phyloP scores from a whole-genome alignment of 2,329 filamentous ascomycete species.

The Botrytis paeoniae region DNA sequence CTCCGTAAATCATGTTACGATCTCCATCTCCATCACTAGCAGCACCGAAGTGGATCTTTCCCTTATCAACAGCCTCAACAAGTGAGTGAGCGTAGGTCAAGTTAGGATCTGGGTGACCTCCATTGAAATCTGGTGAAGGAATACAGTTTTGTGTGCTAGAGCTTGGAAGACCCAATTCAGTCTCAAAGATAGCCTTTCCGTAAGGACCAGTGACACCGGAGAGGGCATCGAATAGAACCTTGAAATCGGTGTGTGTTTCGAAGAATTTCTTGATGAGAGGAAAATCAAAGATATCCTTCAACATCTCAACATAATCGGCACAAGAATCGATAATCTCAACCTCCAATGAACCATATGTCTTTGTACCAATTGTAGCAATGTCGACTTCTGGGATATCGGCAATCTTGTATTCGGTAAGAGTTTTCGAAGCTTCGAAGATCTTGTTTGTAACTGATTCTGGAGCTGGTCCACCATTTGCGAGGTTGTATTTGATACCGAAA shows the following conservation, averaged over 20 bases:
- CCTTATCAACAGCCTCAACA: slow-evolving; percentile 89
- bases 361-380: slow-evolving; percentile 75
- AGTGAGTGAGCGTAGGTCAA: slow-evolving; percentile 94
- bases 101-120: slow-evolving; percentile 96
- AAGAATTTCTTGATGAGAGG: slow-evolving; percentile 94
- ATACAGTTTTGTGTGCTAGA: slow-evolving; percentile 86
- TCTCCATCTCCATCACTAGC: slow-evolving; percentile 97
- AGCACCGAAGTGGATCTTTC: slow-evolving; percentile 90
- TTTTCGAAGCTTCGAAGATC: slow-evolving; percentile 91
- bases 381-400: slow-evolving; percentile 84
- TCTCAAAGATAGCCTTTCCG: slow-evolving; percentile 89
- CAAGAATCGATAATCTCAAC: slow-evolving; percentile 95
- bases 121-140: slow-evolving; percentile 91
- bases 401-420: slow-evolving; percentile 87
- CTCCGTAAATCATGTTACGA: slow-evolving; percentile 99
- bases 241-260: slow-evolving; percentile 82
- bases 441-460: slow-evolving; percentile 97
- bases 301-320: slow-evolving; percentile 86
- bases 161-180: slow-evolving; percentile 79
- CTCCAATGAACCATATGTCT: slow-evolving; percentile 81
- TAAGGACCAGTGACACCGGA: slow-evolving; percentile 95
- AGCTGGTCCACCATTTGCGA: slow-evolving; percentile 91
- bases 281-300: slow-evolving; percentile 99
- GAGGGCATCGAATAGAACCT: slow-evolving; percentile 92
- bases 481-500: slow-evolving; percentile 99